Conservation (phyloP, 306 rosid species). For the Fragaria nilgerrensis region DNA sequence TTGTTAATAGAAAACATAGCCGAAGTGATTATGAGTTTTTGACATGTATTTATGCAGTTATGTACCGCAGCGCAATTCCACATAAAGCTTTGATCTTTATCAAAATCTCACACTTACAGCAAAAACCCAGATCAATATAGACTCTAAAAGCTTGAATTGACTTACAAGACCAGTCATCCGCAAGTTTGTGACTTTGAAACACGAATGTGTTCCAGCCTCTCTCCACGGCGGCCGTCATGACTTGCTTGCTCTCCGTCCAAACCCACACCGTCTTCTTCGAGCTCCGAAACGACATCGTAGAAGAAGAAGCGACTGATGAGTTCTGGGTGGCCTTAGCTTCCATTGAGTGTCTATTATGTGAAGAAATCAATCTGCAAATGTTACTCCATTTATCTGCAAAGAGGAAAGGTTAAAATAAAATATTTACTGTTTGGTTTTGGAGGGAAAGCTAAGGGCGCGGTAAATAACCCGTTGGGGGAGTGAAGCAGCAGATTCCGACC, state of each 20-base stretch:
- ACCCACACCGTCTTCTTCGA: slow-evolving; percentile 83
- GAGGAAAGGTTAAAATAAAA: neutral
- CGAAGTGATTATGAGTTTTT: no score
- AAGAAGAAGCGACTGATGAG: slow-evolving; percentile 26
- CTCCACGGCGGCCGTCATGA: slow-evolving; percentile 86
- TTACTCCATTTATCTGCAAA: slow-evolving; percentile 30
- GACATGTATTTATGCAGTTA: no score
- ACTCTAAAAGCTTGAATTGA: neutral
- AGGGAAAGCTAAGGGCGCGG: neutral
- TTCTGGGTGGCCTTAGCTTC: slow-evolving; percentile 11
- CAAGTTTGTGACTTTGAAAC: slow-evolving; percentile 55
- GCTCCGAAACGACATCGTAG: slow-evolving; percentile 30
- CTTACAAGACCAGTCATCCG: slow-evolving; percentile 82
- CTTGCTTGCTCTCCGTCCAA: slow-evolving; percentile 68
- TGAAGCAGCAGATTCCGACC: slow-evolving; percentile 14
- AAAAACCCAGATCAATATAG: neutral
- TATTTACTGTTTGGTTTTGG: neutral
- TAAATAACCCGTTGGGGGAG: slow-evolving; percentile 1
- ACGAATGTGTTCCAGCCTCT: slow-evolving; percentile 86
- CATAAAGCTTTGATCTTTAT: neutral
- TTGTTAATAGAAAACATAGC: neutral
- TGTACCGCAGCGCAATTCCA: no score
- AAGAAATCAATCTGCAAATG: slow-evolving; percentile 29
- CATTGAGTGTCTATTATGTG: slow-evolving; percentile 7
- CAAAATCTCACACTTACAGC: neutral